phyloP scores from a whole-genome alignment of 2,329 filamentous ascomycete species.

The Cladosporium halotolerans region DNA sequence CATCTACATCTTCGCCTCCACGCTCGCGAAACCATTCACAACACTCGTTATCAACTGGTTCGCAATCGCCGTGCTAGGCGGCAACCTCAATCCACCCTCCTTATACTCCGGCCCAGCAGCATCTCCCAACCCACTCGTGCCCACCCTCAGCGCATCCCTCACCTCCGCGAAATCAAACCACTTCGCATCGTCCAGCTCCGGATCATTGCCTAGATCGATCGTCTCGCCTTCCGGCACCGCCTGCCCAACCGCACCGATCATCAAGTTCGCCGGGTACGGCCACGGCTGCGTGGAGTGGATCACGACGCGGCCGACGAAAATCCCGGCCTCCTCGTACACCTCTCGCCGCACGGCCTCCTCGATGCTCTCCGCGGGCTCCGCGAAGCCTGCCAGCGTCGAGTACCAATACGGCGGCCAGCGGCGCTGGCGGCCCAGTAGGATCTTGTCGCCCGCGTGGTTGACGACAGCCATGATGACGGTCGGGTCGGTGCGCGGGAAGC shows the following conservation, averaged over 20 bases:
- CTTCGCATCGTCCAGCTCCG: conserved; percentile 80
- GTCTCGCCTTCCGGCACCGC: conserved; percentile 69
- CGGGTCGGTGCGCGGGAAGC: conserved; percentile 86
- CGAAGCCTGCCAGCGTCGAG: conserved; percentile 64
- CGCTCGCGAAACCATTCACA: conserved; percentile 63
- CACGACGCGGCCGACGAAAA: conserved; percentile 44
- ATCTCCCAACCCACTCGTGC: conserved; percentile 63
- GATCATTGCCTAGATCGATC: conserved; percentile 79
- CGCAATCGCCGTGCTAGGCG: conserved; percentile 83
- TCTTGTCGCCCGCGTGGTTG: conserved; percentile 66
- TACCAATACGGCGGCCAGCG: conserved; percentile 82
- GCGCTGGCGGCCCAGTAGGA: conserved; percentile 80
- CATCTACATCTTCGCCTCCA: conserved; percentile 38
- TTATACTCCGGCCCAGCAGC: conserved; percentile 60
- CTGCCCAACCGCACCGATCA: conserved; percentile 71
- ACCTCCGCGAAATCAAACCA: conserved; percentile 85
- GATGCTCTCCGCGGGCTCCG: conserved; percentile 46
- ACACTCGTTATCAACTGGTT: conserved; percentile 81
- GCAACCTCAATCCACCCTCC: conserved; percentile 71
- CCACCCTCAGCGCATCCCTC: conserved; percentile 61
- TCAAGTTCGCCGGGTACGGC: conserved; percentile 49
- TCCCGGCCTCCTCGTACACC: conserved; percentile 46
- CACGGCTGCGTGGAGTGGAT: conserved; percentile 48
- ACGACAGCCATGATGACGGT: conserved; percentile 94
- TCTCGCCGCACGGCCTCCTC: conserved; percentile 47